These are phyloP conservation scores for Mycena epipterygia DNA, from an alignment of 768 basidiomycete genomes.

Conservation along the genomic window DNA sequence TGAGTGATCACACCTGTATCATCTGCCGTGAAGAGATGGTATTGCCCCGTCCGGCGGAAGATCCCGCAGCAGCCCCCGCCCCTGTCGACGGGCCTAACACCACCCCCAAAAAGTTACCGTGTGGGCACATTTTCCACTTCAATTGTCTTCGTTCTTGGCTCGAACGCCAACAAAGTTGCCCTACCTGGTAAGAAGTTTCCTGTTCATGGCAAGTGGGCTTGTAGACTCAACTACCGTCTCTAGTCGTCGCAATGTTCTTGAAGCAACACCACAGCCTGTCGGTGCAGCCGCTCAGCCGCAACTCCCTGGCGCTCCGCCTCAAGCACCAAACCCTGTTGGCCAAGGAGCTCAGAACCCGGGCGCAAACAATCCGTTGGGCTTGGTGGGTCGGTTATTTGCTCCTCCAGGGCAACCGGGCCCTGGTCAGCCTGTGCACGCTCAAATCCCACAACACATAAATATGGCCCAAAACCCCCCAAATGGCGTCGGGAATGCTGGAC, in stretches of 20 bases:
- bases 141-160: conserved; percentile 98
- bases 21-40: conserved; percentile 98
- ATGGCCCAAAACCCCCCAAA: conserved; percentile 47
- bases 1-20: conserved; percentile 95
- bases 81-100: conserved; percentile 85
- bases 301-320: conserved; percentile 44
- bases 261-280: conserved; percentile 54
- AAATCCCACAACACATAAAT: conserved; percentile 43
- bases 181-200: conserved; percentile 89
- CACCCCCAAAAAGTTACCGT: conserved; percentile 96
- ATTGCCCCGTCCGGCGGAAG: conserved; percentile 48
- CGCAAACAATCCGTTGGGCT: conserved; percentile 64
- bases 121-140: conserved; percentile 98
- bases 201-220: conserved; percentile 28
- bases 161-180: conserved; percentile 98
- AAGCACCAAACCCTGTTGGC: conserved; percentile 43
- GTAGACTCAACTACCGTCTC: conserved; percentile 2
- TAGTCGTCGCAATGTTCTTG: conserved; percentile 85
- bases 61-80: conserved; percentile 44
- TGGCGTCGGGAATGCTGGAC: conserved; percentile 57
- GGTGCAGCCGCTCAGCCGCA: conserved; percentile 46
- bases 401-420: conserved; percentile 59
- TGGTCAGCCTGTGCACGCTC: conserved; percentile 45
- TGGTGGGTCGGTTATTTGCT: conserved; percentile 71
- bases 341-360: conserved; percentile 51